Base-by-base conservation (phyloP, 352 stramenopile genomes). In the Phytophthora agathidicida region DNA sequence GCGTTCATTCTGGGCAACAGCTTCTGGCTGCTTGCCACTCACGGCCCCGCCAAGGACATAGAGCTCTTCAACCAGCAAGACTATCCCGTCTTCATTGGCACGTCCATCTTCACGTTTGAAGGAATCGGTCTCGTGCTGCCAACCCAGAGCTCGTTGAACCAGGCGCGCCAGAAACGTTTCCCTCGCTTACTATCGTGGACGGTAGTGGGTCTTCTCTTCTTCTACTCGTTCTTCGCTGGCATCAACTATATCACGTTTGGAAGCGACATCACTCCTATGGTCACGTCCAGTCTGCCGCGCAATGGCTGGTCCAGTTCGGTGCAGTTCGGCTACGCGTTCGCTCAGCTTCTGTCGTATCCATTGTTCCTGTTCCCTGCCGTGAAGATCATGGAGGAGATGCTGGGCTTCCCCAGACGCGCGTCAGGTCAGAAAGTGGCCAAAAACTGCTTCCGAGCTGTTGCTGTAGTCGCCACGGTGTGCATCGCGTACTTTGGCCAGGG, bases 321-420 rank as follows among this genome's bases (percentile, higher is more conserved):
- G 36, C 84, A 94, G 63, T 80, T 91, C 11, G 80, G 80, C 32
- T 94, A 94, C 50, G 83, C 82, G 14, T 63, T 91, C 27, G 84
- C 84, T 16, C 82, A 91, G 53, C 48, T 91, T 17, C 63, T 94
- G 33, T 89, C 84, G 62, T 94, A 94, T 58, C 84, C 84, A 33
- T 35, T 94, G 7, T 91, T 94, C 49, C 45, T 94, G 3, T 94
- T 91, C 49, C 84, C 82, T 9, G 84, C 79, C 5, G 77, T 94
- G 27, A 90, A 91, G 66, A 94, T 94, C 39, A 81, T 92, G 63
- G 84, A 94, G 47, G 84, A 93, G 49, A 90, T 91, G 77, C 33
- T 93, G 10, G 82, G 82, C 8, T 93, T 93, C 42, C 80, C 78
- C 1, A 71, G 54, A 23, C 84, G 79, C 27, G 75, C 77, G 28